Conservation (phyloP, 2,329 filamentous ascomycete species). For the Cladophialophora exuberans region DNA sequence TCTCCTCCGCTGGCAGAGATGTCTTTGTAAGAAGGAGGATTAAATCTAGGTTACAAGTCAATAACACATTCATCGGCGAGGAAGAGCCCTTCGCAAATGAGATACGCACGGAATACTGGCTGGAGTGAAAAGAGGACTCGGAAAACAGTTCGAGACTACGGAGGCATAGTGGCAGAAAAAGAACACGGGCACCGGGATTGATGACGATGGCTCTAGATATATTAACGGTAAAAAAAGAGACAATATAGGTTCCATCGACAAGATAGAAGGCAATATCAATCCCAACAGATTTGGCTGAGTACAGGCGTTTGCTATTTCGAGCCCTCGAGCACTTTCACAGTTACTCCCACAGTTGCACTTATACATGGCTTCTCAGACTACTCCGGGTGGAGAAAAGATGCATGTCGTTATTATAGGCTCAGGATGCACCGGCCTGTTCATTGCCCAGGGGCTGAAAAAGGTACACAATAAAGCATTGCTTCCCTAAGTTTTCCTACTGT, state of each 20-base stretch:
- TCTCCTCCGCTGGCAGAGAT: background rate
- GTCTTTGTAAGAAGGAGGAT: background rate
- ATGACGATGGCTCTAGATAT: background rate
- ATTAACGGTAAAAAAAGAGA: background rate
- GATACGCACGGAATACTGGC: background rate
- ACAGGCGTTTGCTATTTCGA: background rate
- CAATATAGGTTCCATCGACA: background rate
- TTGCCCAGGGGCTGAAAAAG: slow-evolving; percentile 3
- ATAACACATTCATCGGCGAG: background rate
- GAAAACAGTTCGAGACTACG: background rate
- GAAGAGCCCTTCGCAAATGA: background rate
- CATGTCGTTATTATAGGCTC: slow-evolving; percentile 3
- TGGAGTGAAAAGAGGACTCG: background rate
- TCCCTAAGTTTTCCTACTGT: too few species aligned
- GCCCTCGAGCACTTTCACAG: background rate
- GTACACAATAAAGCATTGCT: background rate
- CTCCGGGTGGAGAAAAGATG: background rate
- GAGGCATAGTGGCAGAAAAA: background rate
- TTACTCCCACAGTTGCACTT: background rate
- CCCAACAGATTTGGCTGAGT: background rate
- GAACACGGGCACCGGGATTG: background rate
- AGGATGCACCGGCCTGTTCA: slow-evolving; percentile 2
- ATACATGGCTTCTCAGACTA: background rate
- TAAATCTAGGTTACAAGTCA: background rate
- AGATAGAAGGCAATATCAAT: background rate